Conservation (phyloP, 768 basidiomycete species). For the Termitomyces heimii region DNA sequence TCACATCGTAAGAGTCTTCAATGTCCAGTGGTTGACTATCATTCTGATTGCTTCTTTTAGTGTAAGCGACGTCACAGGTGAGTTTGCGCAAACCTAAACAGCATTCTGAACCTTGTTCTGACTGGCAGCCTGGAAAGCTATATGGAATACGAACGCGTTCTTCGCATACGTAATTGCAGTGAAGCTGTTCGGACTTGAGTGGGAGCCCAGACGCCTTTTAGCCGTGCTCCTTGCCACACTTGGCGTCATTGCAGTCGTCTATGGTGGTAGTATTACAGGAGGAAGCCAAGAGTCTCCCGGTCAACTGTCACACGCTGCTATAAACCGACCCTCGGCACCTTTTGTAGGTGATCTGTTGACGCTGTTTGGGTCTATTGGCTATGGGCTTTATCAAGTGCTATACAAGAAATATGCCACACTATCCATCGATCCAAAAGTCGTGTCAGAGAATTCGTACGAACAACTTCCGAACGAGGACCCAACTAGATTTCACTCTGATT, state of each 20-base stretch:
- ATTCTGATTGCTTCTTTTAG: slow-evolving; percentile 29
- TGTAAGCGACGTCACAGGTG: slow-evolving; percentile 75
- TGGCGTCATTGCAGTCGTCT: slow-evolving; percentile 78
- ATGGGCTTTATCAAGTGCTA: slow-evolving; percentile 76
- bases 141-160: slow-evolving; percentile 90
- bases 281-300: slow-evolving; percentile 6
- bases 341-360: slow-evolving; percentile 72
- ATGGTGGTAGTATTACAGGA: slow-evolving; percentile 50
- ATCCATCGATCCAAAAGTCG: slow-evolving; percentile 53
- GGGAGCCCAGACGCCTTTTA: slow-evolving; percentile 57
- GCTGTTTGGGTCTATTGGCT: slow-evolving; percentile 63
- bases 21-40: slow-evolving; percentile 1
- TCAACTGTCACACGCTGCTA: background rate
- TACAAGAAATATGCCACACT: slow-evolving; percentile 79
- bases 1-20: slow-evolving; percentile 59
- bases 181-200: slow-evolving; percentile 53
- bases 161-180: slow-evolving; percentile 89
- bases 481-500: slow-evolving; percentile 6
- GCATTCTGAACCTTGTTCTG: slow-evolving; percentile 11
- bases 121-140: slow-evolving; percentile 27
- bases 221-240: slow-evolving; percentile 77
- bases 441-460: slow-evolving; percentile 37
- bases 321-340: slow-evolving; percentile 39
- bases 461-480: slow-evolving; percentile 30
- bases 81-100: slow-evolving; percentile 10